Evolutionary conservation across 2,329 filamentous ascomycete genomes (phyloP), one percentile per base, ranked within the genome.

Genomic region (Arachnopeziza araneosa): DNA sequence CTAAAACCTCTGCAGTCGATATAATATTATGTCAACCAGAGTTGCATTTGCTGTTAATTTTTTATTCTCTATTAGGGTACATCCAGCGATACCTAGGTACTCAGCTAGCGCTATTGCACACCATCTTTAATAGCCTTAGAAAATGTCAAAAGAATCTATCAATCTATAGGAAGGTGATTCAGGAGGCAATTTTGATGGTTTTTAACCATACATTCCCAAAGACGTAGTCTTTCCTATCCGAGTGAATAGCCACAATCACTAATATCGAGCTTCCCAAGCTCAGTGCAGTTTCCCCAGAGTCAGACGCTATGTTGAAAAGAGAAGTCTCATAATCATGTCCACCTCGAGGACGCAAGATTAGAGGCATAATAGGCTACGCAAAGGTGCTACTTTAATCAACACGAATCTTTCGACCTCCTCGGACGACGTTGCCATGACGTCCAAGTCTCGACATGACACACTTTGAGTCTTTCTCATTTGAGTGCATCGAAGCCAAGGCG

Each of bases 401-500:
- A 21, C 68, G 62, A 23, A 72, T 67, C 57, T 72, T 73, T 24
- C 70, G 65, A 1, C 65, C 72, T 19, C 72, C 72, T 59, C 67
- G 68, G 23, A 74, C 71, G 24, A 69, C 64, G 12, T 57, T 64
- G n/a, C 66, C 64, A 58, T 63, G 64, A 10, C 68, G 67, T 24
- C 69, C 70, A 23, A 72, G 61, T 56, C 95, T 87, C 63, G 92
- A 96, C 92, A 99, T 97, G 60, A 93, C 89, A 66, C 89, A 95
- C 36, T 84, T 78, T 0, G 95, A 91, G 57, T 84, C 83, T 53
- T 78, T 79, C 66, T 98, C 93, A 24, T 85, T 82, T 1, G 88
- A 89, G 48, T 88, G 85, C 90, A 98, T 96, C 2, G 91, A 96
- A 1, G 92, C 91, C 57, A 99, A 77, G 6, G 93, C 92, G 78